These are phyloP conservation scores for Boechera divaricarpa DNA, from an alignment of 345 rosid species.

Conservation along the genomic window DNA sequence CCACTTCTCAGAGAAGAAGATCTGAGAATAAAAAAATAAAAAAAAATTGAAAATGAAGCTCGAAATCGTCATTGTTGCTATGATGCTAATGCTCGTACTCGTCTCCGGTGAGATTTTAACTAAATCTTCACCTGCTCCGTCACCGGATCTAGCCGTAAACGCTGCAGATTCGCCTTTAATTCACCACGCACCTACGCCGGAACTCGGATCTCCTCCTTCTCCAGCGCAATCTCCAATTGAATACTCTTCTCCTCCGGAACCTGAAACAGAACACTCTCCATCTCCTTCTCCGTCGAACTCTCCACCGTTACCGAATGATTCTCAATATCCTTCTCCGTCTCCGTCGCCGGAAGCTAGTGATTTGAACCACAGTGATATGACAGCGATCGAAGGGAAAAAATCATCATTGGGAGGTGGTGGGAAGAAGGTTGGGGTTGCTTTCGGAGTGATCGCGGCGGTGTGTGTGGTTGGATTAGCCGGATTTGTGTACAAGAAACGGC, in stretches of 20 bases:
- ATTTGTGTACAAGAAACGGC: constrained; percentile 65
- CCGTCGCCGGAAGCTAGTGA: constrained; percentile 47
- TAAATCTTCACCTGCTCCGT: constrained; percentile 42
- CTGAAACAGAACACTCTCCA: constrained; percentile 35
- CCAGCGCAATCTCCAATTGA: constrained; percentile 28
- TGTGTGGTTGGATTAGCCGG: constrained; percentile 59
- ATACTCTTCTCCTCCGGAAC: constrained; percentile 37
- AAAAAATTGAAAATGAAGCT: constrained; percentile 34
- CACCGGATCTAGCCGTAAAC: constrained; percentile 36
- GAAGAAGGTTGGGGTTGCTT: constrained; percentile 58
- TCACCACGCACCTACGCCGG: constrained; percentile 13
- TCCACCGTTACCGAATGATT: constrained; percentile 32
- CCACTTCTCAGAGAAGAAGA: constrained; percentile 15
- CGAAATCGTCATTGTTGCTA: neutral
- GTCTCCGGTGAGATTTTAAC: constrained; percentile 29
- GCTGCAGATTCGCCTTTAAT: constrained; percentile 35
- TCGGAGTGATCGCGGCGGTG: constrained; percentile 53
- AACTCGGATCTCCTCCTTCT: constrained; percentile 26
- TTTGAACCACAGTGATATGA: constrained; percentile 45
- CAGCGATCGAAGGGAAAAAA: constrained; percentile 31
- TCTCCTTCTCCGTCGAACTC: constrained; percentile 42
- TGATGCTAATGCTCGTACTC: constrained; percentile 8
- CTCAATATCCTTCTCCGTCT: neutral
- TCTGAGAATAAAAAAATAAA: neutral
- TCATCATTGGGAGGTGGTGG: constrained; percentile 52